Percentiles rank a stretch among this genome's conserved stretches.
phyloP scores from a whole-genome alignment of 2,329 filamentous ascomycete genomes.

The Hortaea sp. region DNA sequence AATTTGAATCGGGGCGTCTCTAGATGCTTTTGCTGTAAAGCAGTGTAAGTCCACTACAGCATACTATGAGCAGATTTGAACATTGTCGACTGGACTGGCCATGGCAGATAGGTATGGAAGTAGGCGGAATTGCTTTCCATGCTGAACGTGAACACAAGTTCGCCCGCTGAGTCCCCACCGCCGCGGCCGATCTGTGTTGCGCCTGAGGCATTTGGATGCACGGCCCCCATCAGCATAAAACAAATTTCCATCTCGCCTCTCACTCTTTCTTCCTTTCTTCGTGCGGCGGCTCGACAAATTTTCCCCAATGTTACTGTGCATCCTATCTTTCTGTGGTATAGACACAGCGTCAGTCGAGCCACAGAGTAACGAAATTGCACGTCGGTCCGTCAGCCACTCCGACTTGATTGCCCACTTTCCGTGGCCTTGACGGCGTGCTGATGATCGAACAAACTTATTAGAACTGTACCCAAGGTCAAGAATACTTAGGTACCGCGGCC shows the following conservation, averaged over 20 bases:
- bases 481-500: background rate
- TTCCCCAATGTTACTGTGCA: slow-evolving; percentile 25
- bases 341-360: slow-evolving; percentile 24
- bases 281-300: slow-evolving; percentile 25
- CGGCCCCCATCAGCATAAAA: background rate
- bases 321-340: slow-evolving; percentile 15
- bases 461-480: background rate
- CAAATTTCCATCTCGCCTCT: background rate
- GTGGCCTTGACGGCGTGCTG: slow-evolving; percentile 27
- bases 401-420: slow-evolving; percentile 19
- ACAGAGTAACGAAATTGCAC: slow-evolving; percentile 27
- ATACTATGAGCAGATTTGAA: too few species aligned
- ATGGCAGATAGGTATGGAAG: too few species aligned
- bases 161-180: too few species aligned
- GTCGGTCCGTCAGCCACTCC: slow-evolving; percentile 21
- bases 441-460: slow-evolving; percentile 20
- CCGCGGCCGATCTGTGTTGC: too few species aligned
- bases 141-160: too few species aligned
- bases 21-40: too few species aligned
- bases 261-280: slow-evolving; percentile 17
- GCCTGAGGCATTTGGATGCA: background rate
- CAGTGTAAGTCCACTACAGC: too few species aligned
- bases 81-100: too few species aligned
- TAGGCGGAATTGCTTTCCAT: too few species aligned
- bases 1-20: too few species aligned